Evolutionary conservation across 768 basidiomycete species (phyloP).

Genomic region (Erythrobasidium yunnanense): DNA sequence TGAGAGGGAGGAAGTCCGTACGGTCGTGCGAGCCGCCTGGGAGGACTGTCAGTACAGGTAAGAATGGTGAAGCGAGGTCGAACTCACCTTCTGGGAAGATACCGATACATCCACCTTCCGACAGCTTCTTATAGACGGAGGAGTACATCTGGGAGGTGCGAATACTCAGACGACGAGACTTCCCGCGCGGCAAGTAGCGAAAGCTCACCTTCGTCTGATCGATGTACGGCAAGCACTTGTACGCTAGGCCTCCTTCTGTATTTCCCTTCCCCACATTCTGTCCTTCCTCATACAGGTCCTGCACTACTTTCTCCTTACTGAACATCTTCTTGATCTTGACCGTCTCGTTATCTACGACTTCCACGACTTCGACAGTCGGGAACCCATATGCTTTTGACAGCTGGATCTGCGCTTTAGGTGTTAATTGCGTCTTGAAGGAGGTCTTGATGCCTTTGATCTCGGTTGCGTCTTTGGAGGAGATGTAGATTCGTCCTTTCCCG

Average conservation of each 20-base stretch:
- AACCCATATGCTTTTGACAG: slow-evolving; percentile 70
- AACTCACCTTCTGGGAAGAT: slow-evolving; percentile 90
- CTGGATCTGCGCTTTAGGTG: slow-evolving; percentile 70
- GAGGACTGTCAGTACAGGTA: slow-evolving; percentile 17
- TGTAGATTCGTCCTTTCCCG: slow-evolving; percentile 53
- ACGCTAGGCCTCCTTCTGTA: slow-evolving; percentile 57
- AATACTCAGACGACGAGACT: too few species aligned
- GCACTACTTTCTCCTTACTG: slow-evolving; percentile 41
- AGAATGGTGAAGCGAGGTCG: background rate
- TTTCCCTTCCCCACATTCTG: slow-evolving; percentile 43
- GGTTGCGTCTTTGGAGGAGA: slow-evolving; percentile 67
- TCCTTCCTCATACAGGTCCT: slow-evolving; percentile 34
- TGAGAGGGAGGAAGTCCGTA: slow-evolving; percentile 86
- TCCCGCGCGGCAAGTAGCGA: too few species aligned
- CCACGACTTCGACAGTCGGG: slow-evolving; percentile 66
- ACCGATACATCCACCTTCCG: slow-evolving; percentile 78
- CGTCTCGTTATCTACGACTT: slow-evolving; percentile 79
- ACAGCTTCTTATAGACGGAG: slow-evolving; percentile 75
- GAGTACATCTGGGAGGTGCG: slow-evolving; percentile 62
- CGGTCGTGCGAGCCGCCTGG: slow-evolving; percentile 95
- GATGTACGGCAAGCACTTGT: slow-evolving; percentile 73
- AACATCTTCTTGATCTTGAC: slow-evolving; percentile 77
- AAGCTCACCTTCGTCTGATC: slow-evolving; percentile 57
- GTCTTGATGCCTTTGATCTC: slow-evolving; percentile 75
- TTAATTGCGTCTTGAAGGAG: slow-evolving; percentile 60